These are phyloP conservation scores for Kodamaea plutei DNA, from an alignment of 1,139 yeast species.

Conservation along the genomic window DNA sequence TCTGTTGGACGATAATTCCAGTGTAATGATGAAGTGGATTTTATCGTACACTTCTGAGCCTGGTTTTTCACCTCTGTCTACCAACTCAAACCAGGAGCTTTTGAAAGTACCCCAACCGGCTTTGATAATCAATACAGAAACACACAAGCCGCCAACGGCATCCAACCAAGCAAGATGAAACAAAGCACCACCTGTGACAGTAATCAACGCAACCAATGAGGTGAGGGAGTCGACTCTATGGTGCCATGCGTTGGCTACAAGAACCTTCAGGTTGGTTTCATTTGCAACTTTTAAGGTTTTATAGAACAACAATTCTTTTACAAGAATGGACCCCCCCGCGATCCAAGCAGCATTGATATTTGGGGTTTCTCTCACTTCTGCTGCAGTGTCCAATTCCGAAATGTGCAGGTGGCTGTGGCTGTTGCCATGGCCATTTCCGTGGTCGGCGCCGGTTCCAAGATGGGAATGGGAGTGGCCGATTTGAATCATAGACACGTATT, in stretches of 20 bases:
- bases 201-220: constrained; percentile 82
- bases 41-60: constrained; percentile 28
- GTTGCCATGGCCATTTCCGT: background rate
- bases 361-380: constrained; percentile 38
- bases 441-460: constrained; percentile 3
- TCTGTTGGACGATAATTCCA: constrained; percentile 16
- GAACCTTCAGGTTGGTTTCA: constrained; percentile 75
- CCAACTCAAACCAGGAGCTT: constrained; percentile 67
- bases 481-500: constrained; percentile 42
- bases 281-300: constrained; percentile 79
- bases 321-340: constrained; percentile 79
- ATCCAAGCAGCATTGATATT: constrained; percentile 94
- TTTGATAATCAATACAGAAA: constrained; percentile 71
- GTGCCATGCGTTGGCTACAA: constrained; percentile 98
- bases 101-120: constrained; percentile 80
- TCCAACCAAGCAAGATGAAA: constrained; percentile 81
- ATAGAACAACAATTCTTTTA: constrained; percentile 82
- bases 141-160: constrained; percentile 85
- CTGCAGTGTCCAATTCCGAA: constrained; percentile 1
- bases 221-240: constrained; percentile 95
- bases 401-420: constrained; percentile 10
- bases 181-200: constrained; percentile 82
- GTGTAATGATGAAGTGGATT: constrained; percentile 19
- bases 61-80: constrained; percentile 51
- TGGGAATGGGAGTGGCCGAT: constrained; percentile 54